Percentiles rank a stretch among this genome's conserved stretches.
Evolutionary conservation across 179 eudicot species (phyloP).

Genomic region (Beta corolliflora): DNA sequence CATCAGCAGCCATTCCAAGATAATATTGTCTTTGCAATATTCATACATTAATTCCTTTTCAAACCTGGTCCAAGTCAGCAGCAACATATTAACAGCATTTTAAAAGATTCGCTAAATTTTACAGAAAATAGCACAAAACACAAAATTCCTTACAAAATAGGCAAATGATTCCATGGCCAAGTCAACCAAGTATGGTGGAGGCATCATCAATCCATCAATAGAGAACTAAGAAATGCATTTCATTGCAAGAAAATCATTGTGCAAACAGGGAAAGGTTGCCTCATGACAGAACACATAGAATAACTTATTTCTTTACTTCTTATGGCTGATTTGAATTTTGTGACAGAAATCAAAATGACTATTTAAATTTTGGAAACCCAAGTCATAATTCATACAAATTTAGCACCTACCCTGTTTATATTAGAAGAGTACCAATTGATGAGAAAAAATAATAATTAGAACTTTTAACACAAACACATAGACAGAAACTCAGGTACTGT

Average conservation of each 20-base stretch:
- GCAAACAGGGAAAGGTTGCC: not conserved
- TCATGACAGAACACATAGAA: not conserved
- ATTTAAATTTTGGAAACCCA: not conserved
- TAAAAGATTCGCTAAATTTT: not conserved
- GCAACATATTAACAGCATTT: not conserved
- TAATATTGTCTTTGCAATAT: not conserved
- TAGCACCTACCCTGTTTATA: not conserved
- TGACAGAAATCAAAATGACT: conserved; percentile 8
- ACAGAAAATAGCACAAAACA: not conserved
- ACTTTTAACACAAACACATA: not conserved
- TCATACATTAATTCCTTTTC: not conserved
- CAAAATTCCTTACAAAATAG: not conserved
- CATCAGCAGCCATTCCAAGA: not conserved
- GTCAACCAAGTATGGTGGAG: not conserved
- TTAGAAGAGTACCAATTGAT: not conserved
- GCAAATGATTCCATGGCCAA: not conserved
- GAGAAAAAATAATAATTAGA: not conserved
- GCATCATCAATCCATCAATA: not conserved
- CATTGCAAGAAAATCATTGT: not conserved
- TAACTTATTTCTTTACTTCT: too few species aligned
- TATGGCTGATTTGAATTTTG: not conserved
- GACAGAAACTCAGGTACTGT: not conserved
- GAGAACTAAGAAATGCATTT: not conserved
- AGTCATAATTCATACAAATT: not conserved
- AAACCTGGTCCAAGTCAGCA: conserved; percentile 2